phyloP scores from a whole-genome alignment of 2,329 filamentous ascomycete species.

The Sporothrix dimorphospora region DNA sequence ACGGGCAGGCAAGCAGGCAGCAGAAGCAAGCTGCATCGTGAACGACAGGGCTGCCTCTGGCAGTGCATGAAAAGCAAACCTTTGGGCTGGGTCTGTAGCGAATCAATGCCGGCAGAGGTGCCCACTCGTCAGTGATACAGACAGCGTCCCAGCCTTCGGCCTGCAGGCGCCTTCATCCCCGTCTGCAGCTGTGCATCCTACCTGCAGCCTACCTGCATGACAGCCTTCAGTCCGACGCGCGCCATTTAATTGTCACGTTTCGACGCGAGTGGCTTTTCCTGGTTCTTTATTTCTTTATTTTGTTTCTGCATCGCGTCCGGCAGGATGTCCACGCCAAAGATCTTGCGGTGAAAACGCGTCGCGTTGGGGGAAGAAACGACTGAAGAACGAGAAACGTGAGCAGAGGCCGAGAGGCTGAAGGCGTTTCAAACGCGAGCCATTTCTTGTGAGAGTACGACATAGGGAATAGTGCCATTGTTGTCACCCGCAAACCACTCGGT shows the following conservation, averaged over 20 bases:
- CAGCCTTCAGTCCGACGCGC: background rate
- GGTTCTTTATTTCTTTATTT: background rate
- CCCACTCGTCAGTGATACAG: no score
- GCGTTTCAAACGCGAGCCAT: background rate
- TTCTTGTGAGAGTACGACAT: background rate
- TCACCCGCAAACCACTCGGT: background rate
- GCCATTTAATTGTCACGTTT: slow-evolving; percentile 4
- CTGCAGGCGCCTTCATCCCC: background rate
- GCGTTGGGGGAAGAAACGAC: background rate
- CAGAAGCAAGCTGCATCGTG: background rate
- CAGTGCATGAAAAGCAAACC: background rate
- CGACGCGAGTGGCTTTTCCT: background rate
- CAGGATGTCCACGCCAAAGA: background rate
- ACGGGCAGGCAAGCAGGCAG: background rate
- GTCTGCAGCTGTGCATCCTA: background rate
- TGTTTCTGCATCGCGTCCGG: background rate
- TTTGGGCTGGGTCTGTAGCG: background rate
- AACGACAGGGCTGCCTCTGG: background rate
- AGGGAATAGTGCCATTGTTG: no score
- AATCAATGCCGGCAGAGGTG: background rate
- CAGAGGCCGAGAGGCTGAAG: background rate
- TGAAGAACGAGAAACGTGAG: no score
- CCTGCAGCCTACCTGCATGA: background rate
- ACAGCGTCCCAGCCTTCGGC: background rate
- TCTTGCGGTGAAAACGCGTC: background rate